Conservation (phyloP, 164 flowering plant species). For the Dillenia turbinata region DNA sequence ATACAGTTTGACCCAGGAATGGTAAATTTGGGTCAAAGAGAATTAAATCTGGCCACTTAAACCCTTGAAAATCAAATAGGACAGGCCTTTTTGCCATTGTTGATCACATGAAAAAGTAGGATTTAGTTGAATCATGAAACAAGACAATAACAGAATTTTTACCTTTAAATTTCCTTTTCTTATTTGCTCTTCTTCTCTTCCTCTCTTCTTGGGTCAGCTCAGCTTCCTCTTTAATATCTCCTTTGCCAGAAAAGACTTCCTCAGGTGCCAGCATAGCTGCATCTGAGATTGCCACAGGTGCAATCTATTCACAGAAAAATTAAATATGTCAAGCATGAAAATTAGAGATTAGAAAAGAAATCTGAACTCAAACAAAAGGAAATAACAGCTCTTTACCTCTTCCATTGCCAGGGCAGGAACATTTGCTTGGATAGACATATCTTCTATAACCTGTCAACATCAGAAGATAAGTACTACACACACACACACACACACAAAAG, state of each 20-base stretch:
- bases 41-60: too few species aligned
- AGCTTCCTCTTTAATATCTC: conserved; percentile 79
- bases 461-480: conserved; percentile 3
- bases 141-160: conserved; percentile 2
- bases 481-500: not conserved
- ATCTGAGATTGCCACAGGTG: conserved; percentile 92
- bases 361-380: not conserved
- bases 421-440: conserved; percentile 82
- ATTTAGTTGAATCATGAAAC: not conserved
- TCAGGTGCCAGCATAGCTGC: conserved; percentile 99
- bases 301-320: conserved; percentile 44
- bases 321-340: not conserved
- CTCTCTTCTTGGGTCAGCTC: conserved; percentile 86
- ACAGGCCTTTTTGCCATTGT: not conserved
- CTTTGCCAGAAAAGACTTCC: conserved; percentile 92
- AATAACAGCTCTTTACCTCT: conserved; percentile 52
- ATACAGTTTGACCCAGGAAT: too few species aligned
- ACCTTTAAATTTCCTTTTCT: conserved; percentile 88
- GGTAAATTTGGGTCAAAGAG: too few species aligned
- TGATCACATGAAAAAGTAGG: not conserved
- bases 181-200: conserved; percentile 82
- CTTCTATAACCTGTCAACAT: conserved; percentile 75
- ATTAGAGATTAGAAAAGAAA: not conserved
- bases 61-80: not conserved
- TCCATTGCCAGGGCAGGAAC: conserved; percentile 96